Percentiles rank a stretch among this genome's conserved stretches.
Conservation (phyloP, 2,329 filamentous ascomycete genomes). For the Aspergillus tubingensis region DNA sequence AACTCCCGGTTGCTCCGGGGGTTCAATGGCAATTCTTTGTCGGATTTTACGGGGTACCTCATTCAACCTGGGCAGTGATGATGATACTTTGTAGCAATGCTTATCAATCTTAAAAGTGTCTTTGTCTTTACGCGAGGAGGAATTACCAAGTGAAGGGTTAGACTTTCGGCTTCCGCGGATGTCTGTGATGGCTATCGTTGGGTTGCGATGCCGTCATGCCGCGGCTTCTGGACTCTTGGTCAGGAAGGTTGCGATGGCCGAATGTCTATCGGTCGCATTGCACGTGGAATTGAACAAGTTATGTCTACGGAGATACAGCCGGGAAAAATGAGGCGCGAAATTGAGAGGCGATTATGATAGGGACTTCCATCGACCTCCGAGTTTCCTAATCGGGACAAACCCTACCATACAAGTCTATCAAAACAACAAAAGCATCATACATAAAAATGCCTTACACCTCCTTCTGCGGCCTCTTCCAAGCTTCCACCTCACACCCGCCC, state of each 20-base stretch:
- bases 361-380: neutral
- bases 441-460: neutral
- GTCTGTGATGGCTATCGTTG: no score
- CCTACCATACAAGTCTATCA: neutral
- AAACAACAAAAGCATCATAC: neutral
- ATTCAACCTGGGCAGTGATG: neutral
- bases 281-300: neutral
- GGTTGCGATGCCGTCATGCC: no score
- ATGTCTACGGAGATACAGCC: neutral
- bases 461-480: slow-evolving; percentile 3
- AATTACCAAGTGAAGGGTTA: no score
- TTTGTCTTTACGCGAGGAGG: no score
- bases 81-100: no score
- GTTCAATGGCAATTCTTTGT: neutral
- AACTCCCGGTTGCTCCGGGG: neutral
- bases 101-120: no score
- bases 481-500: slow-evolving; percentile 6
- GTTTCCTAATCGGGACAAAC: neutral
- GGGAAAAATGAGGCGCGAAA: neutral
- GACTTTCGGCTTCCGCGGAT: no score
- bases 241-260: no score
- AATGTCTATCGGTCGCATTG: no score
- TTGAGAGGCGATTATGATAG: neutral
- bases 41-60: neutral
- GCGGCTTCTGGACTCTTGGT: neutral